Conservation (phyloP, 2,329 filamentous ascomycete genomes). For the Stagonosporopsis rhizophila region DNA sequence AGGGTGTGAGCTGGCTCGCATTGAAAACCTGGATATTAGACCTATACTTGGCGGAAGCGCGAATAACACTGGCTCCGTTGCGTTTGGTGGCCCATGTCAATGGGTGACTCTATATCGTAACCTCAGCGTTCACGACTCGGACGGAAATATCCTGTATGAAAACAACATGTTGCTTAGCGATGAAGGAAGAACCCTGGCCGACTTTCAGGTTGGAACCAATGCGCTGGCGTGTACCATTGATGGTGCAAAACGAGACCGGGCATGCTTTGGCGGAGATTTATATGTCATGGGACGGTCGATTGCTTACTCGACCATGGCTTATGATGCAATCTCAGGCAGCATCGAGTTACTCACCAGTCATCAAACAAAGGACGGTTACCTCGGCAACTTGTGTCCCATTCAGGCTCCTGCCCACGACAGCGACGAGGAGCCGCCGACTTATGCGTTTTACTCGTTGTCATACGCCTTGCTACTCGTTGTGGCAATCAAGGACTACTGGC, state of each 20-base stretch:
- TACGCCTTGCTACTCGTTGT: conserved; percentile 13
- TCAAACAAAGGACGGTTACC: conserved; percentile 13
- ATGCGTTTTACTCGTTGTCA: conserved; percentile 17
- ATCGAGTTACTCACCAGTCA: conserved; percentile 16
- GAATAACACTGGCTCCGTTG: conserved; percentile 18
- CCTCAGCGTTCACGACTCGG: conserved; percentile 1
- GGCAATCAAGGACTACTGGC: conserved; percentile 18
- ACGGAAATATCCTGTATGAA: conserved; percentile 1
- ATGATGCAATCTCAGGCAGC: conserved; percentile 10
- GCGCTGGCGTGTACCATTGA: conserved; percentile 16
- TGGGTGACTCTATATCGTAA: conserved; percentile 12
- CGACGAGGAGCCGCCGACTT: conserved; percentile 8
- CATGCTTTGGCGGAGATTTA: conserved; percentile 18
- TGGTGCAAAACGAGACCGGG: conserved; percentile 16
- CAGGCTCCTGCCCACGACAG: conserved; percentile 15
- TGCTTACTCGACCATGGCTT: conserved; percentile 14
- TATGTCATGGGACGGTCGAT: conserved; percentile 17
- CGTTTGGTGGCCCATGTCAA: conserved; percentile 17
- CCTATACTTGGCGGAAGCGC: conserved; percentile 14
- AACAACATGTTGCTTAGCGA: conserved; percentile 4
- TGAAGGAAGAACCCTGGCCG: conserved; percentile 6
- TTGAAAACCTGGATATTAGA: conserved; percentile 7
- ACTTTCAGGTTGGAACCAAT: conserved; percentile 20
- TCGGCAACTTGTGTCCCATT: conserved; percentile 16
- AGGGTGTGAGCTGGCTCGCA: not conserved